Percentiles rank a stretch among this genome's conserved stretches.
Evolutionary conservation across 1,284 basidiomycete genomes (phyloP).

Genomic region (Hypsizygus ulmarius): DNA sequence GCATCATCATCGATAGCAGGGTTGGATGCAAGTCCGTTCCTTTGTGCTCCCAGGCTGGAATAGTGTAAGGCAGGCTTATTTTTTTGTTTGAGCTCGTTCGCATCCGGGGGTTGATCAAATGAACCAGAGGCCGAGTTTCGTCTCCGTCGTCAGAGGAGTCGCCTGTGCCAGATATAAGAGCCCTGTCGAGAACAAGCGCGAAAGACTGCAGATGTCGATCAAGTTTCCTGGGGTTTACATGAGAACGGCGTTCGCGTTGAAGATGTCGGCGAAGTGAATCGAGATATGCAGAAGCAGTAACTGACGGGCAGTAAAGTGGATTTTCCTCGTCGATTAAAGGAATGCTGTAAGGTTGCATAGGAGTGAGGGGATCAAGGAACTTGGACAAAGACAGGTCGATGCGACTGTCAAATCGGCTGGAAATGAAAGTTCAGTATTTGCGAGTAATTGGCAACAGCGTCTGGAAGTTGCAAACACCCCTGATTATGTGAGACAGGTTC

Average conservation of each 20-base stretch:
- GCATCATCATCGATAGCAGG: conserved; percentile 52
- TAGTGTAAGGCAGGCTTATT: conserved; percentile 12
- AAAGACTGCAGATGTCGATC: conserved; percentile 31
- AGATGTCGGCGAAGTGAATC: conserved; percentile 31
- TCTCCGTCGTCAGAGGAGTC: conserved; percentile 23
- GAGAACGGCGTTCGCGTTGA: conserved; percentile 14
- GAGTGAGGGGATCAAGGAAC: too few species aligned
- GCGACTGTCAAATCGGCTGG: too few species aligned
- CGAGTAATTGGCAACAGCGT: too few species aligned
- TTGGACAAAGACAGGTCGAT: too few species aligned
- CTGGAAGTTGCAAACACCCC: too few species aligned
- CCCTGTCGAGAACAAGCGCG: conserved; percentile 32
- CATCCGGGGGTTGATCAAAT: background rate
- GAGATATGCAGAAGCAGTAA: conserved; percentile 42
- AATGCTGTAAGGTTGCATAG: background rate
- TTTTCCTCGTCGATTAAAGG: conserved; percentile 37
- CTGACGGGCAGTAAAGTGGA: conserved; percentile 42
- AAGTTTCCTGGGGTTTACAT: conserved; percentile 12
- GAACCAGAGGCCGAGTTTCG: background rate
- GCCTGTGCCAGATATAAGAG: conserved; percentile 26
- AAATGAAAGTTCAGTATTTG: too few species aligned
- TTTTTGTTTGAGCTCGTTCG: conserved; percentile 16
- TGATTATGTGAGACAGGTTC: too few species aligned
- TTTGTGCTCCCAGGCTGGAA: conserved; percentile 22
- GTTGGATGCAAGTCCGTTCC: conserved; percentile 41